A percentile compares a stretch with the other conserved stretches of the same genome.
These are phyloP conservation scores for Boehmeria nivea DNA, from an alignment of 306 rosid species.

Conservation along the genomic window DNA sequence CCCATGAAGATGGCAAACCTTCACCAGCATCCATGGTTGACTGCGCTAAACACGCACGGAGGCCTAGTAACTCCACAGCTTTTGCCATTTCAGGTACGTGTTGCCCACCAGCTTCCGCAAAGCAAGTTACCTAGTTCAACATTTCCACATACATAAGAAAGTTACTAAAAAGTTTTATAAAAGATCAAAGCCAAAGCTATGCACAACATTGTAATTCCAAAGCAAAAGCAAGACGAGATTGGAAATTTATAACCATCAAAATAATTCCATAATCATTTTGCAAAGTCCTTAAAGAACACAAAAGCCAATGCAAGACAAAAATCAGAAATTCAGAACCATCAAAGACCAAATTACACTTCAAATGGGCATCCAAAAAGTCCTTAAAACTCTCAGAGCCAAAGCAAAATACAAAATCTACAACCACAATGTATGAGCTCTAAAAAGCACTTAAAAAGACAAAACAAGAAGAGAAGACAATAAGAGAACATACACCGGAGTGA, in stretches of 20 bases:
- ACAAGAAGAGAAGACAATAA: background rate
- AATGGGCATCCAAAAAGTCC: too few relatives aligned
- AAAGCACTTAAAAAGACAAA: background rate
- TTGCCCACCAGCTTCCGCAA: slow-evolving; percentile 95
- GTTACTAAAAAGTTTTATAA: background rate
- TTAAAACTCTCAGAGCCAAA: too few relatives aligned
- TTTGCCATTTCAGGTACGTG: slow-evolving; percentile 72
- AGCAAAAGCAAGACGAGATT: too few relatives aligned
- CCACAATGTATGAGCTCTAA: background rate
- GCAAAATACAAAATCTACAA: too few relatives aligned
- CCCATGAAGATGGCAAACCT: slow-evolving; percentile 67
- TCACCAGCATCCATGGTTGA: slow-evolving; percentile 79
- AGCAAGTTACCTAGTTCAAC: slow-evolving; percentile 68
- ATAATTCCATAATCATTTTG: too few relatives aligned
- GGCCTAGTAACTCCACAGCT: slow-evolving; percentile 59
- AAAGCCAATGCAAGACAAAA: too few relatives aligned
- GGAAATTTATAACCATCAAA: background rate
- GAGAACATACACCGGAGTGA: slow-evolving; percentile 61
- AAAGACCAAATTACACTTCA: too few relatives aligned
- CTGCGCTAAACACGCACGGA: slow-evolving; percentile 77
- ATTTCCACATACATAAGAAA: background rate
- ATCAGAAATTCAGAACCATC: too few relatives aligned
- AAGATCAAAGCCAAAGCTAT: background rate
- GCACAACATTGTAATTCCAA: background rate
- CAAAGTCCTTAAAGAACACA: too few relatives aligned